Percentiles rank a stretch among this genome's conserved stretches.
Conservation (phyloP, 83 land plant species). For the Picea abies region DNA sequence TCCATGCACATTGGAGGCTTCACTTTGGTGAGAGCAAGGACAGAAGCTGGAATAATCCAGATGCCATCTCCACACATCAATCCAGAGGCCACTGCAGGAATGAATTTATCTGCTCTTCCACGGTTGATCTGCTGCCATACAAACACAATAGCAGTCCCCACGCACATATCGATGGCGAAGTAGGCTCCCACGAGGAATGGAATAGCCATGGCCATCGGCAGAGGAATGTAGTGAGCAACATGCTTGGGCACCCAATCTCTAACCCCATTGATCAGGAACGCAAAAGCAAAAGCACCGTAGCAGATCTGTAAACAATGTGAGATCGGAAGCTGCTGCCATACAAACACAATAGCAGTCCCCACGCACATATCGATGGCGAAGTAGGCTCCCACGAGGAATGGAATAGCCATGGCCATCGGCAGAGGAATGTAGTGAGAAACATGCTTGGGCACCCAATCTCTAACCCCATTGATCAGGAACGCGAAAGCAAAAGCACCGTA, state of each 20-base stretch:
- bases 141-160: constrained; percentile 61
- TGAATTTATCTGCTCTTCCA: constrained; percentile 36
- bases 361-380: too few species aligned
- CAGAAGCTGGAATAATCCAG: constrained; percentile 59
- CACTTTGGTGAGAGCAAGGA: constrained; percentile 43
- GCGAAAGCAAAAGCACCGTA: too few species aligned
- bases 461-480: too few species aligned
- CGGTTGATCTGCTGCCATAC: constrained; percentile 46
- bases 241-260: constrained; percentile 30
- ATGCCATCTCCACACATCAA: constrained; percentile 74
- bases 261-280: constrained; percentile 36
- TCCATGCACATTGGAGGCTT: constrained; percentile 49
- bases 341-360: too few species aligned
- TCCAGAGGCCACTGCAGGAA: constrained; percentile 75
- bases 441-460: too few species aligned
- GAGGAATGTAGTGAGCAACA: constrained; percentile 48
- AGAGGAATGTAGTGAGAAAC: too few species aligned
- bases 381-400: too few species aligned
- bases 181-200: constrained; percentile 69
- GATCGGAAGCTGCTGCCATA: too few species aligned
- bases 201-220: constrained; percentile 81
- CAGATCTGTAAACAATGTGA: constrained; percentile 67
- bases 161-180: constrained; percentile 68
- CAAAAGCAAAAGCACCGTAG: constrained; percentile 52
- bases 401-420: too few species aligned